These are phyloP conservation scores for Fusarium concolor DNA, from an alignment of 2,329 filamentous ascomycete genomes.

Conservation along the genomic window DNA sequence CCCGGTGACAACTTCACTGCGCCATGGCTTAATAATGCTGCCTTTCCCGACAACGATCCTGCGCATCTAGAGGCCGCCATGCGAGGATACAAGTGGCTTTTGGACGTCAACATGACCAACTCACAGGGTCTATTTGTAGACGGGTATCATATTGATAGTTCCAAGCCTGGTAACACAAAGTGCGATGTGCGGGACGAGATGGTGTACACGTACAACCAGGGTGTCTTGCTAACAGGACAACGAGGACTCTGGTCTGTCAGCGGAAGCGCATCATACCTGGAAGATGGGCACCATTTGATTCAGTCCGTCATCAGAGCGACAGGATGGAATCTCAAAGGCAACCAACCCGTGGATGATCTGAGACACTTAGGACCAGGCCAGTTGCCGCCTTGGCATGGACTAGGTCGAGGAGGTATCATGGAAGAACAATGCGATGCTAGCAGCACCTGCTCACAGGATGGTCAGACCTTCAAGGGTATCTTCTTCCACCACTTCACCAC, in stretches of 20 bases:
- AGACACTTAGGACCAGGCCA: constrained; percentile 48
- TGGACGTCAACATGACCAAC: constrained; percentile 83
- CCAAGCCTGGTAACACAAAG: constrained; percentile 71
- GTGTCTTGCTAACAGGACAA: constrained; percentile 85
- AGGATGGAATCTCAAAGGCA: constrained; percentile 71
- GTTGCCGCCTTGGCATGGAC: constrained; percentile 73
- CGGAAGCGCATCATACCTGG: constrained; percentile 75
- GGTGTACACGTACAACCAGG: constrained; percentile 97
- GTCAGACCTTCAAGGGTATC: constrained; percentile 93
- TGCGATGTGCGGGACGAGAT: constrained; percentile 88
- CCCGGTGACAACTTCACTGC: constrained; percentile 81
- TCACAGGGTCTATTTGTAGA: constrained; percentile 80
- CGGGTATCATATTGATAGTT: constrained; percentile 83
- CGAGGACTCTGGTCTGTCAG: constrained; percentile 84
- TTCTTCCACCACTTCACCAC: constrained; percentile 89
- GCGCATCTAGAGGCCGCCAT: constrained; percentile 79
- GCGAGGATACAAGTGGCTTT: constrained; percentile 84
- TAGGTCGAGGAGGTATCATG: constrained; percentile 82
- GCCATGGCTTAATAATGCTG: constrained; percentile 64
- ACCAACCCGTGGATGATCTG: constrained; percentile 57
- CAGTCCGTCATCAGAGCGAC: constrained; percentile 80
- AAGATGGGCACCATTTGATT: constrained; percentile 83
- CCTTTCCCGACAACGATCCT: constrained; percentile 61
- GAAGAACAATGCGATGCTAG: constrained; percentile 85
- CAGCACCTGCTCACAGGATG: constrained; percentile 82